phyloP scores from a whole-genome alignment of 2,329 filamentous ascomycete species.

The Stagonosporopsis chrysanthemi region DNA sequence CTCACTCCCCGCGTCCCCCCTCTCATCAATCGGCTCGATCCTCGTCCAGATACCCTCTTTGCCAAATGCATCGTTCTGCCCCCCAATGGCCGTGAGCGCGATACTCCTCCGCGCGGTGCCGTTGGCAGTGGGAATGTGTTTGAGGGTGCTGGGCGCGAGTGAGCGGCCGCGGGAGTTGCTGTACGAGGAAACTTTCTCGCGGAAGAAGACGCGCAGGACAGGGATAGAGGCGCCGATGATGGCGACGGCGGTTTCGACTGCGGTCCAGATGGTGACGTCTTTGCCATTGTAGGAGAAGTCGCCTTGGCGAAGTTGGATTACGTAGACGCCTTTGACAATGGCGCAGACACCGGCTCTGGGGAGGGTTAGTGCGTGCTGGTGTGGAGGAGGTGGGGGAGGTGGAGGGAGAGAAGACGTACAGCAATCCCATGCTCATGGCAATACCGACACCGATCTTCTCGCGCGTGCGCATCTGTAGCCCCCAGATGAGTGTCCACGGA shows the following conservation, averaged over 20 bases:
- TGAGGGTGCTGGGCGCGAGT: not conserved
- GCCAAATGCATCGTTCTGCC: not conserved
- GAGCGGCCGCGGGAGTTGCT: slow-evolving; percentile 8
- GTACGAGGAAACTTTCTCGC: slow-evolving; percentile 29
- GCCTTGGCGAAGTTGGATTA: slow-evolving; percentile 31
- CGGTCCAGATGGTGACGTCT: slow-evolving; percentile 42
- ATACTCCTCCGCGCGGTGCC: slow-evolving; percentile 2
- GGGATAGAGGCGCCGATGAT: slow-evolving; percentile 41
- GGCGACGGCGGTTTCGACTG: slow-evolving; percentile 39
- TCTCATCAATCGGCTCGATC: slow-evolving; percentile 13
- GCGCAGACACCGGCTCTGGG: slow-evolving; percentile 36
- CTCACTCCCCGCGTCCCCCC: not conserved
- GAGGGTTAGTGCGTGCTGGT: not conserved
- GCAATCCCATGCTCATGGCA: slow-evolving; percentile 41
- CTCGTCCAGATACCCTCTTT: slow-evolving; percentile 13
- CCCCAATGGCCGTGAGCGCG: not conserved
- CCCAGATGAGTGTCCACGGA: slow-evolving; percentile 40
- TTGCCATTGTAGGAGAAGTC: slow-evolving; percentile 43
- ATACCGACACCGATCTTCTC: slow-evolving; percentile 41
- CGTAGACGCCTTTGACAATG: slow-evolving; percentile 36
- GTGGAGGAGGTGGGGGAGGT: not conserved
- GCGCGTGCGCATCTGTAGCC: slow-evolving; percentile 27
- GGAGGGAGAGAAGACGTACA: slow-evolving; percentile 19
- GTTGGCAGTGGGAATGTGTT: not conserved
- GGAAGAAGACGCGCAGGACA: slow-evolving; percentile 43